phyloP scores from a whole-genome alignment of 1,284 basidiomycete species.

The Pisolithus thermaeus region DNA sequence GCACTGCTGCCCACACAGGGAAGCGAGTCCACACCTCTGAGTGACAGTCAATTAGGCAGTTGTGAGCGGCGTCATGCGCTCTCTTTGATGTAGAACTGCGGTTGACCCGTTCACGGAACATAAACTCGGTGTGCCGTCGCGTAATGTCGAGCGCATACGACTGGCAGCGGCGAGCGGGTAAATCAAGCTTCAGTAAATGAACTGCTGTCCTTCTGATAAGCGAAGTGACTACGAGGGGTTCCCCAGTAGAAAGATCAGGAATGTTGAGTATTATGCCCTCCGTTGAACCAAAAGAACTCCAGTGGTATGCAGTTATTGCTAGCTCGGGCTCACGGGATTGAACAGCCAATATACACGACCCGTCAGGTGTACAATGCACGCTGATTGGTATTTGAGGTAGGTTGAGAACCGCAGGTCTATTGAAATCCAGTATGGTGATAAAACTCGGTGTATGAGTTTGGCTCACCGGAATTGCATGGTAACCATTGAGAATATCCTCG shows the following conservation, averaged over 20 bases:
- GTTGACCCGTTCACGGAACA: slow-evolving; percentile 35
- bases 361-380: slow-evolving; percentile 42
- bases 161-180: slow-evolving; percentile 19
- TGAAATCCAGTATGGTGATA: not conserved
- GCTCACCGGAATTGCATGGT: slow-evolving; percentile 43
- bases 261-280: slow-evolving; percentile 33
- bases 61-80: slow-evolving; percentile 26
- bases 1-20: slow-evolving; percentile 47
- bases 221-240: slow-evolving; percentile 35
- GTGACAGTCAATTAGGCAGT: slow-evolving; percentile 48
- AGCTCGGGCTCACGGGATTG: slow-evolving; percentile 13
- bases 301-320: slow-evolving; percentile 39
- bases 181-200: slow-evolving; percentile 36
- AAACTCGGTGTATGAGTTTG: too few species aligned
- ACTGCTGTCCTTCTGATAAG: slow-evolving; percentile 34
- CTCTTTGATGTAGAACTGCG: slow-evolving; percentile 13
- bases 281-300: slow-evolving; percentile 44
- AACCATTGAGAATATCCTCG: slow-evolving; percentile 41
- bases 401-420: slow-evolving; percentile 39
- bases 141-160: slow-evolving; percentile 46
- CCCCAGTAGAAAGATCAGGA: slow-evolving; percentile 16
- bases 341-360: slow-evolving; percentile 39
- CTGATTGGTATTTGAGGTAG: slow-evolving; percentile 26
- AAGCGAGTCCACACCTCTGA: slow-evolving; percentile 52
- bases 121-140: slow-evolving; percentile 43